Percentiles rank a stretch among this genome's conserved stretches.
These are phyloP conservation scores for Dictyostelium capitatum DNA, from an alignment of 78 protist genomes.

Conservation along the genomic window DNA sequence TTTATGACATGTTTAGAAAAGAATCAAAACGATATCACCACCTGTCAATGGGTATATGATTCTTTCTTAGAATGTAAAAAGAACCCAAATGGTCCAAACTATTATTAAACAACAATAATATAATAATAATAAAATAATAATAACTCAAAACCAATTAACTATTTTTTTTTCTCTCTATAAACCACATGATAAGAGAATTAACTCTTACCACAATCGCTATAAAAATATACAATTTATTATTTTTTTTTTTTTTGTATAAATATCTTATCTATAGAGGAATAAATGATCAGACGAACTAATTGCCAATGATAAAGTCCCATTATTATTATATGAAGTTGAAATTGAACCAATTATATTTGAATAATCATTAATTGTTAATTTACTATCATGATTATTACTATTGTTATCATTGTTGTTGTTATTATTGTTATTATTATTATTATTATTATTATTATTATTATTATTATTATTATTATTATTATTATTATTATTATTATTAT, in stretches of 20 bases:
- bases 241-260: background rate
- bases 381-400: background rate
- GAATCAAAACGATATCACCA: slow-evolving; percentile 56
- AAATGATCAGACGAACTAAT: slow-evolving; percentile 10
- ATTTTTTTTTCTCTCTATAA: background rate
- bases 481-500: background rate
- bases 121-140: background rate
- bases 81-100: background rate
- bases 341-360: slow-evolving; percentile 10
- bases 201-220: background rate
- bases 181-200: background rate
- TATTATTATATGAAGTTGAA: slow-evolving; percentile 8
- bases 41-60: slow-evolving; percentile 77
- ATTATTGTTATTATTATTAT: background rate
- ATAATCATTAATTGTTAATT: slow-evolving; percentile 17
- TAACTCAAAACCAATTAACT: too few species aligned
- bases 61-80: slow-evolving; percentile 62
- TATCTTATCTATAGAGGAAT: background rate
- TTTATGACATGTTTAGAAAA: slow-evolving; percentile 75
- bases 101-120: background rate
- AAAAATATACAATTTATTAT: background rate
- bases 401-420: background rate
- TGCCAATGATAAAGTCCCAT: background rate
- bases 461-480: background rate
- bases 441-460: background rate